Percentiles rank a stretch among this genome's conserved stretches.
phyloP scores from a whole-genome alignment of 108 stramenopile genomes.

The Schizochytrium sp. region DNA sequence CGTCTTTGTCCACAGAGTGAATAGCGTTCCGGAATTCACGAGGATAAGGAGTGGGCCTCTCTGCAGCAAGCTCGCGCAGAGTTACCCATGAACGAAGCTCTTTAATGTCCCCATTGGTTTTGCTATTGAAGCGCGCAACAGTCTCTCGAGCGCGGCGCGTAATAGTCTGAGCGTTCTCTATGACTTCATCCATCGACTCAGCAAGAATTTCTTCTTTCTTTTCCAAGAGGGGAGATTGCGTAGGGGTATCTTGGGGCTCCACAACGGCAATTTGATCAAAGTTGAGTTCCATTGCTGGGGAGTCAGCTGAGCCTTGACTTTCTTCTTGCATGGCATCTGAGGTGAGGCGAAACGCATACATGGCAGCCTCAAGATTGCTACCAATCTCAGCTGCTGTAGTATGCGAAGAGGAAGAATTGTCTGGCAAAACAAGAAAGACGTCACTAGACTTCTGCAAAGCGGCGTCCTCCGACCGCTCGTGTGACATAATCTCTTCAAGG shows the following conservation, averaged over 20 bases:
- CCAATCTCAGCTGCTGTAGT: not conserved
- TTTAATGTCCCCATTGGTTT: not conserved
- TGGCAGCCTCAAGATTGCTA: slow-evolving; percentile 46
- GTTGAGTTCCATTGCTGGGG: not conserved
- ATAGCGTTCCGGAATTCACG: not conserved
- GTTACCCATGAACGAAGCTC: not conserved
- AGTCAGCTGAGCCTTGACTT: not conserved
- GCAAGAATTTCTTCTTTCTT: not conserved
- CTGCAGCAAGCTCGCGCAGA: not conserved
- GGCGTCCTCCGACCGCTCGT: not conserved
- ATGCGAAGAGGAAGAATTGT: not conserved
- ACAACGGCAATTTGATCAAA: not conserved
- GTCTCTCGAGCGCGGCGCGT: not conserved
- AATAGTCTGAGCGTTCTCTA: not conserved
- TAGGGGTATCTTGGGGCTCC: too few species aligned
- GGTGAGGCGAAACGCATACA: slow-evolving; percentile 33
- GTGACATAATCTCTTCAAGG: not conserved
- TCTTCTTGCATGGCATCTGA: not conserved
- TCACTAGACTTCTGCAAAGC: not conserved
- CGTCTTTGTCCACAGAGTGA: not conserved
- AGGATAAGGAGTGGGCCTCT: not conserved
- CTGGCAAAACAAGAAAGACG: not conserved
- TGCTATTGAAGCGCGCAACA: too few species aligned
- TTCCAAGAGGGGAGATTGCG: not conserved
- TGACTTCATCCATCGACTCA: not conserved